Percentiles rank a stretch among this genome's conserved stretches.
These are phyloP conservation scores for Hemisphaericaspora lyxosophila DNA, from an alignment of 1,139 yeast genomes.

Conservation along the genomic window DNA sequence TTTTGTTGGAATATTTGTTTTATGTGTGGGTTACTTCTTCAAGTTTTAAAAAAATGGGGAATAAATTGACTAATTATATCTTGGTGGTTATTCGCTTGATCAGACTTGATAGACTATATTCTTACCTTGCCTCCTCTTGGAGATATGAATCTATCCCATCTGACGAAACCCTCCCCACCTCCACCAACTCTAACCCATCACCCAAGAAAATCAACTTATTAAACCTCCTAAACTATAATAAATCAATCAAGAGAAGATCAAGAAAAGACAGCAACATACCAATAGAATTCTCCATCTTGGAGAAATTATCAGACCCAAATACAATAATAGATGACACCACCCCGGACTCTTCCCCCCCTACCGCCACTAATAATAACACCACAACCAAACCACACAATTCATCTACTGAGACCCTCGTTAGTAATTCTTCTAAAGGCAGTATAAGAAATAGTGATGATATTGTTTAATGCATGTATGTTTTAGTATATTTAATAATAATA, in stretches of 20 bases:
- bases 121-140: not conserved
- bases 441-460: conserved; percentile 13
- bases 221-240: conserved; percentile 12
- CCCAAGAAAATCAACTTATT: conserved; percentile 8
- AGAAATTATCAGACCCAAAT: conserved; percentile 10
- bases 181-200: conserved; percentile 5
- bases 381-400: not conserved
- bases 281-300: conserved; percentile 13
- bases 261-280: conserved; percentile 59
- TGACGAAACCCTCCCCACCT: conserved; percentile 3
- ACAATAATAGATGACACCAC: not conserved
- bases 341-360: conserved; percentile 3
- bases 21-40: conserved; percentile 45
- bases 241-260: conserved; percentile 34
- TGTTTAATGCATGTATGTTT: conserved; percentile 8
- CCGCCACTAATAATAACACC: conserved; percentile 4
- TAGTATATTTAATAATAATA: not conserved
- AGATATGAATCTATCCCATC: conserved; percentile 1
- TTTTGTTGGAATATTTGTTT: conserved; percentile 63
- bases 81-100: conserved; percentile 11
- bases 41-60: conserved; percentile 27
- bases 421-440: conserved; percentile 3
- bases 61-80: conserved; percentile 8
- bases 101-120: conserved; percentile 15
- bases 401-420: not conserved